Conservation (phyloP, 768 basidiomycete species). For the Termitomyces sp. region DNA sequence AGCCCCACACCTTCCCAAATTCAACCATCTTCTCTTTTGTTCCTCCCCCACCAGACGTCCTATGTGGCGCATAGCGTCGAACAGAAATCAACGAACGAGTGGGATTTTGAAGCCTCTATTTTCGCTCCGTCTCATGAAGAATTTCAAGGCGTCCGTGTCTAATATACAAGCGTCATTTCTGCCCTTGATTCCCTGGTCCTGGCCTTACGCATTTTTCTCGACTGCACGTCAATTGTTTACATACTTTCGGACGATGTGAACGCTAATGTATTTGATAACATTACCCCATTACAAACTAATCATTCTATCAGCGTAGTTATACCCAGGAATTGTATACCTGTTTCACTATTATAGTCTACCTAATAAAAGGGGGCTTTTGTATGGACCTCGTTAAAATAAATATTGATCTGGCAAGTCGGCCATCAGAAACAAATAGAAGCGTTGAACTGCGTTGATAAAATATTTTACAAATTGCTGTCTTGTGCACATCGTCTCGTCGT, state of each 20-base stretch:
- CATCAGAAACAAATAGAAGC: constrained; percentile 12
- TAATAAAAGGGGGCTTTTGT: no score
- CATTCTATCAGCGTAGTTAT: neutral
- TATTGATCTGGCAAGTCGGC: constrained; percentile 2
- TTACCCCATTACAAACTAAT: neutral
- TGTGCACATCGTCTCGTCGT: neutral
- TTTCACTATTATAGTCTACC: neutral
- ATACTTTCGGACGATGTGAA: neutral
- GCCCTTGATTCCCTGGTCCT: neutral
- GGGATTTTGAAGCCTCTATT: constrained; percentile 9
- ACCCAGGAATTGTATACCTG: constrained; percentile 1
- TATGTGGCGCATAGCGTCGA: neutral
- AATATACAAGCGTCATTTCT: neutral
- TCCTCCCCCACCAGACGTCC: neutral
- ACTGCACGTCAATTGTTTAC: neutral
- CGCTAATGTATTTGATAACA: constrained; percentile 6
- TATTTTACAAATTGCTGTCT: constrained; percentile 5
- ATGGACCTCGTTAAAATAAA: neutral
- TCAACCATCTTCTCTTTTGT: constrained; percentile 3
- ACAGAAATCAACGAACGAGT: neutral
- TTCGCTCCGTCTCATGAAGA: constrained; percentile 1
- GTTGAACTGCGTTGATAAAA: constrained; percentile 5
- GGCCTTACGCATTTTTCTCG: constrained; percentile 1
- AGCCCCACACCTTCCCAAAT: neutral
- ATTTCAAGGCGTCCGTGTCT: constrained; percentile 2